Conservation (phyloP, 345 rosid species). For the Eutrema yunnanense region DNA sequence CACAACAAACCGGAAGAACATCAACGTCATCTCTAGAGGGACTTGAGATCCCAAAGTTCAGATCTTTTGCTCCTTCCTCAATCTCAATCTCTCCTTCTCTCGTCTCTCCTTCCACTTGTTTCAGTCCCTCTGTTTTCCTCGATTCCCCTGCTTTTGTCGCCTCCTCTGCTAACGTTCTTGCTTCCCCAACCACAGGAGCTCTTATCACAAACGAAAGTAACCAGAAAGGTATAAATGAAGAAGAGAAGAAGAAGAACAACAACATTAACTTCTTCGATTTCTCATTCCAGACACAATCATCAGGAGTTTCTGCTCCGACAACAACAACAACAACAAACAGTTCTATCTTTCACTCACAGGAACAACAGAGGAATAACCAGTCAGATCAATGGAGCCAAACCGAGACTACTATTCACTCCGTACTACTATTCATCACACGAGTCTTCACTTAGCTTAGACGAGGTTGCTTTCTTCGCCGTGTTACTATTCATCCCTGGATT, state of each 20-base stretch:
- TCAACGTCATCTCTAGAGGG: slow-evolving; percentile 15
- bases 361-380: slow-evolving; percentile 14
- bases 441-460: no score
- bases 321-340: slow-evolving; percentile 26
- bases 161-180: slow-evolving; percentile 49
- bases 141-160: slow-evolving; percentile 72
- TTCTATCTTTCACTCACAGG: slow-evolving; percentile 34
- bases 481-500: no score
- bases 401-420: no score
- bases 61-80: slow-evolving; percentile 61
- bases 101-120: slow-evolving; percentile 66
- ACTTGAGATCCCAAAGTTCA: slow-evolving; percentile 58
- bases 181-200: slow-evolving; percentile 82
- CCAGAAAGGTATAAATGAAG: slow-evolving; percentile 6
- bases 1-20: slow-evolving; percentile 1
- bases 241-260: slow-evolving; percentile 29
- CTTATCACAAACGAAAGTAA: slow-evolving; percentile 35
- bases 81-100: slow-evolving; percentile 56
- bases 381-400: slow-evolving; percentile 16
- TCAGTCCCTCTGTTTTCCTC: slow-evolving; percentile 57
- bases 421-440: no score
- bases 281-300: slow-evolving; percentile 59
- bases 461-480: no score
- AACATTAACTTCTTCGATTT: slow-evolving; percentile 46
- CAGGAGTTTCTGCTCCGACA: slow-evolving; percentile 27